These are phyloP conservation scores for Cyclocybe aegerita DNA, from an alignment of 768 basidiomycete species.

Conservation along the genomic window DNA sequence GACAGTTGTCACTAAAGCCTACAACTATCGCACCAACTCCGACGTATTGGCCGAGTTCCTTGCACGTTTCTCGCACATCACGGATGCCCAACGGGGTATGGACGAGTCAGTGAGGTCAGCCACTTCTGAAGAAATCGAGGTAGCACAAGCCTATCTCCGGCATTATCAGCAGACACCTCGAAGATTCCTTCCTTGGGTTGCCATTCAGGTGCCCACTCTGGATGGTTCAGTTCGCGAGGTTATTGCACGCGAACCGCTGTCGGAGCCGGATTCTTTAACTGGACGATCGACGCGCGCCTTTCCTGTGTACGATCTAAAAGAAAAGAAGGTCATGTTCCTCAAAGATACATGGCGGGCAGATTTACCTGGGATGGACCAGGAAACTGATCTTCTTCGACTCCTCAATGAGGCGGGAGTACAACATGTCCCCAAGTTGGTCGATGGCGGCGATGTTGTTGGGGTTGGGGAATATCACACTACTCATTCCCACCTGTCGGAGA, in stretches of 20 bases:
- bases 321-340: background rate
- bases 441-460: constrained; percentile 1
- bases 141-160: background rate
- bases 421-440: constrained; percentile 3
- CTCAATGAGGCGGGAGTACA: background rate
- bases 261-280: background rate
- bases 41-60: background rate
- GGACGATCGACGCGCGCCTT: constrained; percentile 1
- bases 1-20: background rate
- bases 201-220: background rate
- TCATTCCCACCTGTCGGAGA: background rate
- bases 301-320: constrained; percentile 1
- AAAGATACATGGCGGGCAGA: constrained; percentile 6
- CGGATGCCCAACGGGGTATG: background rate
- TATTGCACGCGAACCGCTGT: background rate
- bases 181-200: background rate
- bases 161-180: background rate
- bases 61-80: background rate
- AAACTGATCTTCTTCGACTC: background rate
- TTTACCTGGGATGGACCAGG: background rate
- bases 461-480: background rate
- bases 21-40: background rate
- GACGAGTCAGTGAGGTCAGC: constrained; percentile 1
- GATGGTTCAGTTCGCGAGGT: background rate
- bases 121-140: background rate